These are phyloP conservation scores for Alternaria brassicae DNA, from an alignment of 2,329 filamentous ascomycete species.

Conservation along the genomic window DNA sequence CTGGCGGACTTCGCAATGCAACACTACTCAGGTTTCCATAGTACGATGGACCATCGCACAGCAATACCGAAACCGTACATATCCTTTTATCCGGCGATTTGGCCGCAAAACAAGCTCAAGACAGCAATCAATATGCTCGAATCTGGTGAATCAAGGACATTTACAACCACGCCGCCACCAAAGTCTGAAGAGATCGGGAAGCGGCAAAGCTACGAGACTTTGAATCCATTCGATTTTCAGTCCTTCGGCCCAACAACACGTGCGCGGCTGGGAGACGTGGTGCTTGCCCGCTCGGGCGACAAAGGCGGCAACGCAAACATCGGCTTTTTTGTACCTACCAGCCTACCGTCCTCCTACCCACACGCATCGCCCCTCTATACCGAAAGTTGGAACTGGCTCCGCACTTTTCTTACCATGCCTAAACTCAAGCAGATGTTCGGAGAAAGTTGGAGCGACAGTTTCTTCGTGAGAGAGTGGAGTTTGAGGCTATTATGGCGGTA, in stretches of 20 bases:
- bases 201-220: conserved; percentile 38
- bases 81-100: conserved; percentile 43
- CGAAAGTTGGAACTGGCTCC: conserved; percentile 44
- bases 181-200: conserved; percentile 8
- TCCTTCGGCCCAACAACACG: conserved; percentile 32
- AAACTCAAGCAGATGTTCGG: conserved; percentile 39
- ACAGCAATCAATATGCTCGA: conserved; percentile 48
- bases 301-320: conserved; percentile 48
- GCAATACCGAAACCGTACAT: conserved; percentile 42
- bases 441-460: conserved; percentile 34
- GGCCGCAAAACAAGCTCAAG: conserved; percentile 35
- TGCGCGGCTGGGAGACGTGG: conserved; percentile 52
- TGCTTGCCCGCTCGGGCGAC: conserved; percentile 53
- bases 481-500: conserved; percentile 40
- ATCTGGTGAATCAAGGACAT: neutral
- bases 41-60: conserved; percentile 38
- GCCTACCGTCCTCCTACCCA: conserved; percentile 36
- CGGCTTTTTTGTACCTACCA: conserved; percentile 48
- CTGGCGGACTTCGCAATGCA: conserved; percentile 40
- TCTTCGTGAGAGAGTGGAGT: conserved; percentile 43
- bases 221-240: conserved; percentile 42
- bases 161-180: neutral
- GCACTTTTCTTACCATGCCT: conserved; percentile 34
- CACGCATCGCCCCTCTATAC: conserved; percentile 31
- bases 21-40: conserved; percentile 43